phyloP scores from a whole-genome alignment of 2,329 filamentous ascomycete genomes.

The Claviceps purpurea region DNA sequence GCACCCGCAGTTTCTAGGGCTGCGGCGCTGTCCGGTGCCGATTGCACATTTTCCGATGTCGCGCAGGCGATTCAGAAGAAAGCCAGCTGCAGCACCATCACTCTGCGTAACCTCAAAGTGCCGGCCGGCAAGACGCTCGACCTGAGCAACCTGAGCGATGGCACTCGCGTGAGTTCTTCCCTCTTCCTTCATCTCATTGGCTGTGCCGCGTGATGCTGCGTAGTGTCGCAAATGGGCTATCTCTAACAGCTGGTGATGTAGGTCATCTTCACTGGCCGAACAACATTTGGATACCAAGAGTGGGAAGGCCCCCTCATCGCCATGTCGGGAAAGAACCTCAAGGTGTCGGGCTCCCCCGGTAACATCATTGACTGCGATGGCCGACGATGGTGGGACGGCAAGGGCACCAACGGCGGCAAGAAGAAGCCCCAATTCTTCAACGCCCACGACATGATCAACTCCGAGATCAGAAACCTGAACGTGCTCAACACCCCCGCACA shows the following conservation, averaged over 20 bases:
- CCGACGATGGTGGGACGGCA: conserved; percentile 45
- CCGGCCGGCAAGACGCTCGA: conserved; percentile 1
- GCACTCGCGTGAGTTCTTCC: neutral
- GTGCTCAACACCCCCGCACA: neutral
- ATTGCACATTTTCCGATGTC: neutral
- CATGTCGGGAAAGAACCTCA: neutral
- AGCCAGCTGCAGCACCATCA: neutral
- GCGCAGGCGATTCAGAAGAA: neutral
- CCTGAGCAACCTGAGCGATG: neutral
- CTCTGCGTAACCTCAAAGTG: neutral
- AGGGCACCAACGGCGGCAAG: conserved; percentile 45
- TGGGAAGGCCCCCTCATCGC: neutral
- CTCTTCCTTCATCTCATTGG: too few species aligned
- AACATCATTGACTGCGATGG: conserved; percentile 42
- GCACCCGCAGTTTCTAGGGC: neutral
- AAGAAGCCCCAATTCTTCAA: conserved; percentile 50
- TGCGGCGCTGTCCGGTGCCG: neutral
- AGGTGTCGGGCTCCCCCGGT: neutral
- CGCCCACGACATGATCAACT: conserved; percentile 24
- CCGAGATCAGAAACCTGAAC: neutral
- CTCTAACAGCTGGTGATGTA: neutral
- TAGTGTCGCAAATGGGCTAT: too few species aligned
- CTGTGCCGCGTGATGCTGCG: too few species aligned
- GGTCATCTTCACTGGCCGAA: neutral
- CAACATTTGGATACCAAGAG: neutral